Conservation (phyloP, 495 filamentous ascomycete genomes). For the Penicillium manginii region DNA sequence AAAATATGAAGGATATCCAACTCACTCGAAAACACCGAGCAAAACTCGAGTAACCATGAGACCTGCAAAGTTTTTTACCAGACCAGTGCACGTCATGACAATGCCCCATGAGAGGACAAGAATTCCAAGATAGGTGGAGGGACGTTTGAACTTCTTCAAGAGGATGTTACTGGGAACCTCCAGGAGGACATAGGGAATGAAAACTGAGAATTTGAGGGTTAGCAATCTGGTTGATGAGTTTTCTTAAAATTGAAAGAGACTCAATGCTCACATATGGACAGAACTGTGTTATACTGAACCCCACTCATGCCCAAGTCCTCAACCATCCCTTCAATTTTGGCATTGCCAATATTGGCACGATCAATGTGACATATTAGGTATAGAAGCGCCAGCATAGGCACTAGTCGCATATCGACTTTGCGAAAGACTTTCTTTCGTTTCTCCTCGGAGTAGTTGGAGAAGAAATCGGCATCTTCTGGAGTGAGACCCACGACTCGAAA, state of each 20-base stretch:
- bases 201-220: constrained; percentile 38
- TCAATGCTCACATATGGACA: constrained; percentile 49
- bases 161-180: constrained; percentile 61
- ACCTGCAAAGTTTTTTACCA: constrained; percentile 60
- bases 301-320: constrained; percentile 63
- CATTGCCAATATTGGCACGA: constrained; percentile 71
- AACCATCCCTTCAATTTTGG: constrained; percentile 70
- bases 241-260: background rate
- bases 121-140: constrained; percentile 53
- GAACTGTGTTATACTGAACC: constrained; percentile 62
- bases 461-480: constrained; percentile 30
- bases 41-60: constrained; percentile 64
- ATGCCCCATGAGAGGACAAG: constrained; percentile 60
- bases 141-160: constrained; percentile 42
- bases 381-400: constrained; percentile 40
- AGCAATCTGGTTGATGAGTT: background rate
- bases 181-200: constrained; percentile 68
- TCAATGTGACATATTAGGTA: constrained; percentile 58
- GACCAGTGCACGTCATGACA: constrained; percentile 43
- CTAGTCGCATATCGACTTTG: constrained; percentile 32
- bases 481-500: constrained; percentile 27
- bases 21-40: constrained; percentile 65
- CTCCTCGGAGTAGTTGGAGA: constrained; percentile 21
- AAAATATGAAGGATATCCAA: background rate
- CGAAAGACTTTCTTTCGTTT: constrained; percentile 19